These are phyloP conservation scores for Arthrobotrys sinensis DNA, from an alignment of 2,329 filamentous ascomycete species.

Conservation along the genomic window DNA sequence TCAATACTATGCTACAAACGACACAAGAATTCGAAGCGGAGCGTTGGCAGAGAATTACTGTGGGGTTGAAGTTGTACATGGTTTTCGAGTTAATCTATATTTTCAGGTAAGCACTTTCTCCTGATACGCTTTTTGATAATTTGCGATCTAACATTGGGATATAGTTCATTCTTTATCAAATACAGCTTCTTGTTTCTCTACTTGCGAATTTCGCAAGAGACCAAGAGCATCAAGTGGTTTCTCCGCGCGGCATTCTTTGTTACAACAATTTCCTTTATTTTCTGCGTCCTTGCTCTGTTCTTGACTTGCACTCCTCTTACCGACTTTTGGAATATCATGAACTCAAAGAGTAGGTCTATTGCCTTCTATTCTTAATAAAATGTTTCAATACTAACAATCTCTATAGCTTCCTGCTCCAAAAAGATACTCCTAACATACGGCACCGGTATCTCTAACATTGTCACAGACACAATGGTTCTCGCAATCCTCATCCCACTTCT, in stretches of 20 bases:
- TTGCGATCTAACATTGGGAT: slow-evolving; percentile 25
- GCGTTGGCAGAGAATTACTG: slow-evolving; percentile 60
- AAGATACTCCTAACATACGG: slow-evolving; percentile 62
- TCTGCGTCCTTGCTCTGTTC: slow-evolving; percentile 65
- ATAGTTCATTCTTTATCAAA: slow-evolving; percentile 63
- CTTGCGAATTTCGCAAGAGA: slow-evolving; percentile 63
- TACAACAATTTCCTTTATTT: slow-evolving; percentile 65
- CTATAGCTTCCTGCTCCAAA: slow-evolving; percentile 60
- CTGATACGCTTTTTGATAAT: neutral
- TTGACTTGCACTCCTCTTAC: slow-evolving; percentile 65
- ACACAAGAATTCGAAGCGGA: slow-evolving; percentile 60
- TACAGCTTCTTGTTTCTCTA: slow-evolving; percentile 65
- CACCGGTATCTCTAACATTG: slow-evolving; percentile 64
- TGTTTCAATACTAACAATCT: slow-evolving; percentile 4
- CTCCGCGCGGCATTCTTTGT: slow-evolving; percentile 64
- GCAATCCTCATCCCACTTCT: slow-evolving; percentile 64
- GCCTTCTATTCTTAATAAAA: slow-evolving; percentile 3
- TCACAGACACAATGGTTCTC: slow-evolving; percentile 65
- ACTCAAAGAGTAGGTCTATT: slow-evolving; percentile 58
- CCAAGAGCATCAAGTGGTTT: slow-evolving; percentile 63
- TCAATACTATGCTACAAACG: slow-evolving; percentile 60
- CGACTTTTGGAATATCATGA: slow-evolving; percentile 63
- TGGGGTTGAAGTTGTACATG: slow-evolving; percentile 63
- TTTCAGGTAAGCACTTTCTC: slow-evolving; percentile 47
- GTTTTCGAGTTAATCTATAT: slow-evolving; percentile 63